Evolutionary conservation across 495 filamentous ascomycete species (phyloP).

Genomic region (Penicillium angulare): DNA sequence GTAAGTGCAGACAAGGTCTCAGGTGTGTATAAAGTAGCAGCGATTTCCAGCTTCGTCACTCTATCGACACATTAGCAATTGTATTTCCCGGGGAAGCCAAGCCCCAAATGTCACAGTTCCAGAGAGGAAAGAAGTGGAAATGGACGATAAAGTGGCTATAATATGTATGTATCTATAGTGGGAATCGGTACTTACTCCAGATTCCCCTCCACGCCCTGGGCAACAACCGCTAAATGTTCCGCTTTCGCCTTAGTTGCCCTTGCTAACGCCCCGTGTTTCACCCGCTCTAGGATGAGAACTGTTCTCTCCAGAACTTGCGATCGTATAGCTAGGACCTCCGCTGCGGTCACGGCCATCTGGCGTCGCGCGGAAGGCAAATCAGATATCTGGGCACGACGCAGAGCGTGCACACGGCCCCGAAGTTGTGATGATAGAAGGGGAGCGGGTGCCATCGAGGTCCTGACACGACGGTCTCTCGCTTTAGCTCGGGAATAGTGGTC

Average conservation of each 20-base stretch:
- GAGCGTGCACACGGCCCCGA: constrained; percentile 18
- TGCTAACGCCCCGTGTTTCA: constrained; percentile 65
- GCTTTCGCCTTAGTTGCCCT: constrained; percentile 52
- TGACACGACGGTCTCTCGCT: constrained; percentile 27
- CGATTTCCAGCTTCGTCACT: constrained; percentile 40
- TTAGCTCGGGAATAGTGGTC: constrained; percentile 24
- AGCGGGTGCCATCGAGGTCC: constrained; percentile 23
- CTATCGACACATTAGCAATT: constrained; percentile 20
- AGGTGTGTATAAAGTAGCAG: constrained; percentile 53
- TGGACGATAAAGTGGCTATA: no score
- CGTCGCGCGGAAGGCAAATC: constrained; percentile 34
- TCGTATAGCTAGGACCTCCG: constrained; percentile 31
- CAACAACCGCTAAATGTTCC: constrained; percentile 59
- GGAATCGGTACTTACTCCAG: constrained; percentile 41
- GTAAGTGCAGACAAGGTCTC: constrained; percentile 56
- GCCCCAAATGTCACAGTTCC: not conserved
- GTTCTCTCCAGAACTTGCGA: constrained; percentile 39
- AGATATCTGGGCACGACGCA: constrained; percentile 31
- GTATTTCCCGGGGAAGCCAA: not conserved
- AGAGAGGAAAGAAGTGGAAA: no score
- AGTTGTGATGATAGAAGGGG: constrained; percentile 28
- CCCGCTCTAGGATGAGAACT: constrained; percentile 50
- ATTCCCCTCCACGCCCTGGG: constrained; percentile 51
- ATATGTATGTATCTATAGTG: no score
- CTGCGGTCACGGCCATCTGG: constrained; percentile 38